phyloP scores from a whole-genome alignment of 2,329 filamentous ascomycete species.

The Curvularia lunata region DNA sequence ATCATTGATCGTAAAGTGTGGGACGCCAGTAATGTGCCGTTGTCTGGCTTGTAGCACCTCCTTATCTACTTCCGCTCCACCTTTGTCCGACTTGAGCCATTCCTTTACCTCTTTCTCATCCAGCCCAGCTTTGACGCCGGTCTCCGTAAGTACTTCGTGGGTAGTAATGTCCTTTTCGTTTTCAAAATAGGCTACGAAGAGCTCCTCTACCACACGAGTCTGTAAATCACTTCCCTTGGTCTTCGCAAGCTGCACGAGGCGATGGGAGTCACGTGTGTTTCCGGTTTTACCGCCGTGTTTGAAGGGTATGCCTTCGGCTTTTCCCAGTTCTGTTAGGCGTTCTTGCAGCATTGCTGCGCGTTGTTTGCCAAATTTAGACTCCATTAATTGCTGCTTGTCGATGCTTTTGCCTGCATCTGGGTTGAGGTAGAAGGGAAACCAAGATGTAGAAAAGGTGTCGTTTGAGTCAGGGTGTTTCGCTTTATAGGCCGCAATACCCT shows the following conservation, averaged over 20 bases:
- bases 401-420: conserved; percentile 64
- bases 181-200: conserved; percentile 55
- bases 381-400: conserved; percentile 64
- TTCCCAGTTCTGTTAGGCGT: conserved; percentile 65
- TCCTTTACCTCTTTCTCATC: conserved; percentile 51
- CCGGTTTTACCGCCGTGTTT: conserved; percentile 73
- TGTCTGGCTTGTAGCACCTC: conserved; percentile 54
- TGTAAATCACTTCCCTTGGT: conserved; percentile 59
- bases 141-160: conserved; percentile 48
- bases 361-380: conserved; percentile 68
- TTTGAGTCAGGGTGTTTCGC: conserved; percentile 63
- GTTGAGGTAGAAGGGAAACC: conserved; percentile 83
- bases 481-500: conserved; percentile 72
- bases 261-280: conserved; percentile 79
- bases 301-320: conserved; percentile 74
- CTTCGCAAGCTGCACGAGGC: conserved; percentile 70
- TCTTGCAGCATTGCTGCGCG: conserved; percentile 64
- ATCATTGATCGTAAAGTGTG: conserved; percentile 75
- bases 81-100: conserved; percentile 54
- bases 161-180: conserved; percentile 57
- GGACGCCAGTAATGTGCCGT: conserved; percentile 70
- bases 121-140: conserved; percentile 54
- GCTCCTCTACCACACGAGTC: conserved; percentile 49
- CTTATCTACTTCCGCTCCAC: conserved; percentile 54
- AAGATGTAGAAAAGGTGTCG: conserved; percentile 75